phyloP scores from a whole-genome alignment of 495 filamentous ascomycete species.

The Jackrogersella minutella region DNA sequence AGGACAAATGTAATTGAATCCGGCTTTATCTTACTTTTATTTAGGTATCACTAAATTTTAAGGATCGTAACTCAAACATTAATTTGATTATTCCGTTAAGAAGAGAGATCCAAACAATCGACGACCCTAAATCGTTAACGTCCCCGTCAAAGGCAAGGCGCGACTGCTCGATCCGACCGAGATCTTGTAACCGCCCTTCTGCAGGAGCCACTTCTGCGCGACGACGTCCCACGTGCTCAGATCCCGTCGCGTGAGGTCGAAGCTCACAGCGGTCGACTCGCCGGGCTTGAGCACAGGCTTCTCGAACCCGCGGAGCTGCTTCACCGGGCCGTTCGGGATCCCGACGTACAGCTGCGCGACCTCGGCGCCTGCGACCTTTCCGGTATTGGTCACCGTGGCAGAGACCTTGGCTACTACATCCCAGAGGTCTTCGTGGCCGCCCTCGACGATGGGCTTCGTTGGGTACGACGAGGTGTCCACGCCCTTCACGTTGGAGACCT shows the following conservation, averaged over 20 bases:
- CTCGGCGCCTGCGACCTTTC: constrained; percentile 57
- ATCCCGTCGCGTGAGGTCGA: constrained; percentile 69
- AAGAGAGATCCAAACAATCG: neutral
- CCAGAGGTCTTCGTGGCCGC: constrained; percentile 67
- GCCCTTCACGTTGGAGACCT: constrained; percentile 41
- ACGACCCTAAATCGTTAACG: constrained; percentile 24
- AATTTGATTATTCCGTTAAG: neutral
- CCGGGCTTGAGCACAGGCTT: constrained; percentile 62
- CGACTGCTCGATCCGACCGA: constrained; percentile 71
- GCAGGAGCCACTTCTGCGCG: constrained; percentile 67
- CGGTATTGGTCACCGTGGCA: constrained; percentile 65
- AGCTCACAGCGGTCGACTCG: constrained; percentile 53
- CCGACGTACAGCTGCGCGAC: constrained; percentile 73
- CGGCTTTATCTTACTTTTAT: neutral
- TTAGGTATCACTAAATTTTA: neutral
- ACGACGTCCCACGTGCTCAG: constrained; percentile 71
- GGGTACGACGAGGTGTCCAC: constrained; percentile 45
- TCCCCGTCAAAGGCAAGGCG: constrained; percentile 57
- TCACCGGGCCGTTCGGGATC: constrained; percentile 60
- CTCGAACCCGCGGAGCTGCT: constrained; percentile 71
- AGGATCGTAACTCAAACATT: neutral
- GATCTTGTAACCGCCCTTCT: constrained; percentile 55
- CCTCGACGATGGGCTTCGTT: constrained; percentile 56
- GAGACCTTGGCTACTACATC: constrained; percentile 62
- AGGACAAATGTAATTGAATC: neutral